Evolutionary conservation across 2,329 filamentous ascomycete genomes (phyloP).

Genomic region (Fusarium foetens): DNA sequence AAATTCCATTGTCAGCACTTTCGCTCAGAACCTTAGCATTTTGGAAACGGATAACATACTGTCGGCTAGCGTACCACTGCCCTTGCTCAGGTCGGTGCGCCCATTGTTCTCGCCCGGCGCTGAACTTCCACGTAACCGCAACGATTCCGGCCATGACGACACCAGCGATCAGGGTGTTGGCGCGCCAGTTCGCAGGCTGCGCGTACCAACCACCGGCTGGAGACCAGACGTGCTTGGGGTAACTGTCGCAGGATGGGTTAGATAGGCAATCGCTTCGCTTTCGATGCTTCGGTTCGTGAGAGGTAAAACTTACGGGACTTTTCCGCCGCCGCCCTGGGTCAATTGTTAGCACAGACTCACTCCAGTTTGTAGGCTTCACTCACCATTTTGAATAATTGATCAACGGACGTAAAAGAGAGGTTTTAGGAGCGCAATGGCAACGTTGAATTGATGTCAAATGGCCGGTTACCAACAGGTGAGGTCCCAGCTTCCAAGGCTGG

Average conservation of each 20-base stretch:
- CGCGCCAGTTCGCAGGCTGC: conserved; percentile 93
- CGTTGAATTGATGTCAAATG: conserved; percentile 36
- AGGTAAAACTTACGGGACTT: conserved; percentile 62
- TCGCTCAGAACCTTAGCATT: not conserved
- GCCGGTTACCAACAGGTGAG: conserved; percentile 31
- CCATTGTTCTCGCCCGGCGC: conserved; percentile 77
- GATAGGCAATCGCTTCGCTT: conserved; percentile 23
- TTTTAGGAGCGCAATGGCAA: conserved; percentile 47
- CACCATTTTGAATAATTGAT: conserved; percentile 66
- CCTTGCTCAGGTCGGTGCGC: conserved; percentile 79
- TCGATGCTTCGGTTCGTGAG: conserved; percentile 29
- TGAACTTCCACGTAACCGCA: conserved; percentile 75
- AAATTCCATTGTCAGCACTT: conserved; percentile 34
- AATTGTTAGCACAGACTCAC: conserved; percentile 52
- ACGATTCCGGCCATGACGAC: conserved; percentile 74
- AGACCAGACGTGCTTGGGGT: conserved; percentile 99
- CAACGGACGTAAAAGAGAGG: conserved; percentile 48
- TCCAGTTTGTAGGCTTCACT: conserved; percentile 30
- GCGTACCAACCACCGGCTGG: conserved; percentile 97
- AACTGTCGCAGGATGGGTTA: conserved; percentile 62
- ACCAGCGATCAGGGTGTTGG: conserved; percentile 84
- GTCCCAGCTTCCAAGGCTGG: conserved; percentile 25
- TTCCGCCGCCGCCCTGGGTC: conserved; percentile 77
- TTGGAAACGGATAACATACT: conserved; percentile 64
- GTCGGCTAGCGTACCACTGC: conserved; percentile 85